Percentiles rank a stretch among this genome's conserved stretches.
phyloP scores from a whole-genome alignment of 2,329 filamentous ascomycete species.

The Dothistroma pini region DNA sequence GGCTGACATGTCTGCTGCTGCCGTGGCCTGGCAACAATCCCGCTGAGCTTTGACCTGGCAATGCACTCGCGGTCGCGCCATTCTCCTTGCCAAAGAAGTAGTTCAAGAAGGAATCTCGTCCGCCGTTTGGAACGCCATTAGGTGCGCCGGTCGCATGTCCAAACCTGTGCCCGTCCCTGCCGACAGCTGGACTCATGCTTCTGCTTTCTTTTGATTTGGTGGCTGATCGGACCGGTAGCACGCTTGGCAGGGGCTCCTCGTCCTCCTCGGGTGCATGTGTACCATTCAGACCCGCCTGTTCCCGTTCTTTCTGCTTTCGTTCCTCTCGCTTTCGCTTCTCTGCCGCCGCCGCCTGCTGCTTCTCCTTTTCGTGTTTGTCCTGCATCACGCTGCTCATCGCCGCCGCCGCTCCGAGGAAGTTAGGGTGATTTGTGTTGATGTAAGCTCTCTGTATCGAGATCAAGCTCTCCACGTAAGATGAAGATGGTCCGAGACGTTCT shows the following conservation, averaged over 20 bases:
- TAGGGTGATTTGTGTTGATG: constrained; percentile 99
- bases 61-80: constrained; percentile 40
- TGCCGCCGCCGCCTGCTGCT: constrained; percentile 72
- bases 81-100: constrained; percentile 99
- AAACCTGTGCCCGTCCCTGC: constrained; percentile 42
- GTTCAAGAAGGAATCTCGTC: constrained; percentile 89
- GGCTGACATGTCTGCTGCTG: constrained; percentile 66
- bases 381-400: constrained; percentile 97
- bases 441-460: constrained; percentile 98
- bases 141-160: constrained; percentile 22
- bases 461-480: constrained; percentile 88
- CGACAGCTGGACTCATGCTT: constrained; percentile 78
- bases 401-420: constrained; percentile 92
- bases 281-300: constrained; percentile 71
- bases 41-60: constrained; percentile 37
- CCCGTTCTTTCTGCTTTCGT: constrained; percentile 76
- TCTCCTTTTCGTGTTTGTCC: constrained; percentile 91
- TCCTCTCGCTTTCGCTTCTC: constrained; percentile 84
- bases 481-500: constrained; percentile 85
- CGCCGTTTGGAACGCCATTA: constrained; percentile 49
- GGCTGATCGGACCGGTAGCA: constrained; percentile 52
- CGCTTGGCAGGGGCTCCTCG: constrained; percentile 47
- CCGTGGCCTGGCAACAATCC: constrained; percentile 41
- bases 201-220: constrained; percentile 54
- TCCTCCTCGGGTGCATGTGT: constrained; percentile 62